These are phyloP conservation scores for Apiospora hydei DNA, from an alignment of 2,329 filamentous ascomycete species.

Conservation along the genomic window DNA sequence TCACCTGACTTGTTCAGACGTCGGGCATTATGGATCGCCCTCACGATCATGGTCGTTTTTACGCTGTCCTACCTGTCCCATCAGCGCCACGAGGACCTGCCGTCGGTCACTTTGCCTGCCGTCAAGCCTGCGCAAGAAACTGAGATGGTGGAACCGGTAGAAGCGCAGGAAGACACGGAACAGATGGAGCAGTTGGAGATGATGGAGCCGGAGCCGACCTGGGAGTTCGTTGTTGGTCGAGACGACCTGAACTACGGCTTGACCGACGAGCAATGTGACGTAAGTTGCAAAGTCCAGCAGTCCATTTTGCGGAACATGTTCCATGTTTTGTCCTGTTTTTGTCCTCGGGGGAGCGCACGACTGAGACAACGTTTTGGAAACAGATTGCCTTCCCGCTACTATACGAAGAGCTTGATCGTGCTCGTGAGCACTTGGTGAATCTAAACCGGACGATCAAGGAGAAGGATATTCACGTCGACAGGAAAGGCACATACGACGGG, in stretches of 20 bases:
- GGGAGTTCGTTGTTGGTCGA: slow-evolving; percentile 32
- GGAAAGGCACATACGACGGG: slow-evolving; percentile 30
- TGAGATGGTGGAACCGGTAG: background rate
- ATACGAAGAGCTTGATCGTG: slow-evolving; percentile 35
- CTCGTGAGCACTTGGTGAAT: slow-evolving; percentile 31
- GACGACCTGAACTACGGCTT: slow-evolving; percentile 35
- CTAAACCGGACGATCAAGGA: slow-evolving; percentile 31
- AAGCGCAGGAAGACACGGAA: background rate
- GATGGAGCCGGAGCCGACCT: slow-evolving; percentile 13
- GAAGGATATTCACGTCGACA: slow-evolving; percentile 30
- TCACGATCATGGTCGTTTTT: background rate
- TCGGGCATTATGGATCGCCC: background rate
- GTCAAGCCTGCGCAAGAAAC: background rate
- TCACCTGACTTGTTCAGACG: slow-evolving; percentile 13
- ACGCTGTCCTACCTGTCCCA: slow-evolving; percentile 7
- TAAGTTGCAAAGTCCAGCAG: slow-evolving; percentile 26
- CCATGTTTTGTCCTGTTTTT: background rate
- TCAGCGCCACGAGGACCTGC: background rate
- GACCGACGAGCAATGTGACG: slow-evolving; percentile 34
- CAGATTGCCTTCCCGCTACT: slow-evolving; percentile 34
- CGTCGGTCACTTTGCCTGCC: no score
- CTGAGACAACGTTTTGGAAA: slow-evolving; percentile 2
- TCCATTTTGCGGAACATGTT: background rate
- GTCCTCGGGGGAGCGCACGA: background rate
- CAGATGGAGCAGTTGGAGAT: no score